Conservation (phyloP, 2,329 filamentous ascomycete genomes). For the Cordyceps pruinosa region DNA sequence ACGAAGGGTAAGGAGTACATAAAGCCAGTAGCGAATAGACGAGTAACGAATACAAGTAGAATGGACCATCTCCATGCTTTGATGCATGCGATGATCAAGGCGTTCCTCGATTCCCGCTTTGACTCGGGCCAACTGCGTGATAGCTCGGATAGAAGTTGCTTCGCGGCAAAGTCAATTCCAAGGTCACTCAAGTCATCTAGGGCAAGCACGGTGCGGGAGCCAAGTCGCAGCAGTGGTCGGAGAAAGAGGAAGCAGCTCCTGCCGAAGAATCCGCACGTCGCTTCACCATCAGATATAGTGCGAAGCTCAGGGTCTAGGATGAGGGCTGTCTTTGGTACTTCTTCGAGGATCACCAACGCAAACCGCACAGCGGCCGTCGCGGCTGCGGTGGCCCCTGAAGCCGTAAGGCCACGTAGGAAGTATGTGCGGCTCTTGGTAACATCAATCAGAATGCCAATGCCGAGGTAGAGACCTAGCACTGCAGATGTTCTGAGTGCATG, state of each 20-base stretch:
- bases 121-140: background rate
- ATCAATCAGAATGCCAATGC: background rate
- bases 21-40: background rate
- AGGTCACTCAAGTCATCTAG: background rate
- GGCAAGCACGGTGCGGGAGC: background rate
- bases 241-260: background rate
- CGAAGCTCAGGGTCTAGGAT: background rate
- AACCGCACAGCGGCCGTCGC: background rate
- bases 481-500: background rate
- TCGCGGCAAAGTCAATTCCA: background rate
- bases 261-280: background rate
- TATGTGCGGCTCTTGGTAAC: background rate
- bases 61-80: slow-evolving; percentile 16
- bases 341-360: background rate
- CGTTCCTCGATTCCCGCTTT: background rate
- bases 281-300: background rate
- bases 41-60: background rate
- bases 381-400: background rate
- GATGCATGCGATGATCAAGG: slow-evolving; percentile 15
- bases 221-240: background rate
- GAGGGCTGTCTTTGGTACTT: background rate
- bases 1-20: background rate
- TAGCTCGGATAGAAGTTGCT: background rate
- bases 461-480: background rate
- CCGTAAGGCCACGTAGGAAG: background rate